Percentiles rank a stretch among this genome's conserved stretches.
These are phyloP conservation scores for Solanum medicagineum DNA, from an alignment of 257 asterid species.

Conservation along the genomic window DNA sequence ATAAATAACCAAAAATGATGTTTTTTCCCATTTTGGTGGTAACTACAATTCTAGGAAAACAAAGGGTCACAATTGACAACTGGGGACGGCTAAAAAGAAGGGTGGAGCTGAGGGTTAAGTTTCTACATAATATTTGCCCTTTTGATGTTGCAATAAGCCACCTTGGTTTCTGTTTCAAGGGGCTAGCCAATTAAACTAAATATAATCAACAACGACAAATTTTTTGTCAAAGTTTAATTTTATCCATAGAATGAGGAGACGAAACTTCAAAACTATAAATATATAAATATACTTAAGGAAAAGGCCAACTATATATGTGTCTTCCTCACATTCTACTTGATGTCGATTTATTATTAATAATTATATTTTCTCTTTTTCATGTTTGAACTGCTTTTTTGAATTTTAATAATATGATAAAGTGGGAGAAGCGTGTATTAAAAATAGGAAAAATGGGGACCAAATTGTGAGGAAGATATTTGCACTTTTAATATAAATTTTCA, in stretches of 20 bases:
- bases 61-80: not conserved
- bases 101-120: not conserved
- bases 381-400: not conserved
- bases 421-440: not conserved
- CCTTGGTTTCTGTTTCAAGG: not conserved
- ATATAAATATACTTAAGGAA: not conserved
- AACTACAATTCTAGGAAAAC: not conserved
- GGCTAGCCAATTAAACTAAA: not conserved
- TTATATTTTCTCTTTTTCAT: constrained; percentile 1
- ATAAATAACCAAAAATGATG: not conserved
- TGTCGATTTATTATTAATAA: not conserved
- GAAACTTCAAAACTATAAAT: not conserved
- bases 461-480: constrained; percentile 23
- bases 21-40: not conserved
- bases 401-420: not conserved
- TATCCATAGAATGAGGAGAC: constrained; percentile 21
- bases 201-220: not conserved
- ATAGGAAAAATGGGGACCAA: not conserved
- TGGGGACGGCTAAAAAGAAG: not conserved
- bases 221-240: constrained; percentile 20
- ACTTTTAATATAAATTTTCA: not conserved
- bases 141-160: not conserved
- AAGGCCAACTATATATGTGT: not conserved
- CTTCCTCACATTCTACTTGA: constrained; percentile 14
- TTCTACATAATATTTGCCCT: not conserved